A percentile compares a stretch with the other conserved stretches of the same genome.
Conservation (phyloP, 805 yeast species). For the Maudiozyma serrabonitensis region DNA sequence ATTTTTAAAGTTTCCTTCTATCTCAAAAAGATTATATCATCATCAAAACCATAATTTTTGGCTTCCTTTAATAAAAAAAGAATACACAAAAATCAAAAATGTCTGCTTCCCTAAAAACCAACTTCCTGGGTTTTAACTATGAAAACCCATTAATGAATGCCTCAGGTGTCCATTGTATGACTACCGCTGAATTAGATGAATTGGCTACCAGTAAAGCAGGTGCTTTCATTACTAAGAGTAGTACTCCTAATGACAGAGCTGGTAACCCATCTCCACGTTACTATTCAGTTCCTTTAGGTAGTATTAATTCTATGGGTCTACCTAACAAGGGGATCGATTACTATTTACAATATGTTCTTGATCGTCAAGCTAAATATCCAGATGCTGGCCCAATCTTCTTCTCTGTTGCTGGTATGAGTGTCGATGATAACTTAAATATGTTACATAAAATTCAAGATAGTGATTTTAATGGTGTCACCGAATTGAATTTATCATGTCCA, state of each 20-base stretch:
- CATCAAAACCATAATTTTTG: too few species aligned
- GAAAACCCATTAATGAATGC: constrained; percentile 28
- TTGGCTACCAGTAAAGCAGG: constrained; percentile 20
- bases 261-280: constrained; percentile 29
- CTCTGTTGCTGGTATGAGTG: constrained; percentile 27
- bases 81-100: neutral
- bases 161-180: constrained; percentile 28
- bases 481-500: constrained; percentile 26
- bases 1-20: too few species aligned
- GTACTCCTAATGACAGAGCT: constrained; percentile 19
- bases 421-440: constrained; percentile 20
- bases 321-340: constrained; percentile 26
- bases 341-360: constrained; percentile 19
- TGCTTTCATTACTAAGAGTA: constrained; percentile 25
- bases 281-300: constrained; percentile 23
- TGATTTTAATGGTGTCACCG: constrained; percentile 21
- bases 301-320: constrained; percentile 28
- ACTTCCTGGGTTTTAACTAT: constrained; percentile 13
- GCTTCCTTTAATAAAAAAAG: neutral
- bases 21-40: neutral
- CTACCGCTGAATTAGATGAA: constrained; percentile 19
- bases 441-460: constrained; percentile 20
- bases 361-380: constrained; percentile 12
- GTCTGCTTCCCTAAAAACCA: constrained; percentile 11
- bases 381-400: constrained; percentile 15